Evolutionary conservation across 257 asterid species (phyloP).

Genomic region (Sherardia arvensis): DNA sequence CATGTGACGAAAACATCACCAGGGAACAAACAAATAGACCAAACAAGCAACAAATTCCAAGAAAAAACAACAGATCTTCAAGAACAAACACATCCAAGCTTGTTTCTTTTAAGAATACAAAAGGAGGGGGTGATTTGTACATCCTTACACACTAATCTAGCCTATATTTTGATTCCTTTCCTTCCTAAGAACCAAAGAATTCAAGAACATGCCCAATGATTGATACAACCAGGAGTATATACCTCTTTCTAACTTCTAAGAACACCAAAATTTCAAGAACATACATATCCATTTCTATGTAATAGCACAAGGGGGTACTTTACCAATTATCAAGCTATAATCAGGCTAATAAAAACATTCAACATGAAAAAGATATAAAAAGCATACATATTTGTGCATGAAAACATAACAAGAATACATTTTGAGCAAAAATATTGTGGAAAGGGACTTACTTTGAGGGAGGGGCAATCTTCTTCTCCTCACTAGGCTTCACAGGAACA

Average conservation of each 20-base stretch:
- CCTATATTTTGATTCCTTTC: background rate
- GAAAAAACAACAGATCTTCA: background rate
- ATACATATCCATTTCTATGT: background rate
- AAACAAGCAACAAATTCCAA: background rate
- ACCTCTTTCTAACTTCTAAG: too few species aligned
- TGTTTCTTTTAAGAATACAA: background rate
- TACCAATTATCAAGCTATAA: background rate
- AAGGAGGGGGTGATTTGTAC: background rate
- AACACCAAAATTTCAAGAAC: background rate
- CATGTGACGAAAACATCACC: background rate
- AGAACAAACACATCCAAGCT: background rate
- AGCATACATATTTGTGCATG: background rate
- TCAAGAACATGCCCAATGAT: too few species aligned
- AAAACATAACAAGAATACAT: background rate
- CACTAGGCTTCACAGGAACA: slow-evolving; percentile 23
- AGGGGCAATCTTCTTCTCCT: slow-evolving; percentile 44
- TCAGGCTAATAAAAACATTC: background rate
- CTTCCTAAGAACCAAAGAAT: background rate
- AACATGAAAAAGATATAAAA: background rate
- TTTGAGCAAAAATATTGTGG: background rate
- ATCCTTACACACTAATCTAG: background rate
- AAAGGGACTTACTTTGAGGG: slow-evolving; percentile 50
- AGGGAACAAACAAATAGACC: background rate
- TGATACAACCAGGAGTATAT: too few species aligned
- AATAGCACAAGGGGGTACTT: background rate